phyloP scores from a whole-genome alignment of 2,329 filamentous ascomycete species.

The Hypomyces perniciosus region DNA sequence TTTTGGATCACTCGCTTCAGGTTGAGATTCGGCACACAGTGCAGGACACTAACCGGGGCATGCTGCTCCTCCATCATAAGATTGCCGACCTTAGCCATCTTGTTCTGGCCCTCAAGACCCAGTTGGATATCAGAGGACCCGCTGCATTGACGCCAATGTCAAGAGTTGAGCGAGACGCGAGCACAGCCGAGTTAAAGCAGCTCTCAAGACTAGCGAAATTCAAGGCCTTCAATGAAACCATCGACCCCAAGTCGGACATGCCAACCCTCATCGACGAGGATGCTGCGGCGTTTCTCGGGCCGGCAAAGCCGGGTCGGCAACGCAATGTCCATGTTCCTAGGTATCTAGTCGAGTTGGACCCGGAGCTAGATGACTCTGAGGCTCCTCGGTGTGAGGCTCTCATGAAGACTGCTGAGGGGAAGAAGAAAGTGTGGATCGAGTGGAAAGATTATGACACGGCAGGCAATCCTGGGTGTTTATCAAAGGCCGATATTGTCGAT shows the following conservation, averaged over 20 bases:
- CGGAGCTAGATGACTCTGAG: conserved; percentile 27
- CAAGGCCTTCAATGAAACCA: conserved; percentile 45
- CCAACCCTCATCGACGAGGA: conserved; percentile 29
- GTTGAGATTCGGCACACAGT: conserved; percentile 42
- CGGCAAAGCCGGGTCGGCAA: conserved; percentile 29
- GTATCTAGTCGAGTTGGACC: conserved; percentile 29
- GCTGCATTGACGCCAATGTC: conserved; percentile 25
- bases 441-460: conserved; percentile 43
- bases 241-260: conserved; percentile 30
- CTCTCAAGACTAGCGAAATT: conserved; percentile 42
- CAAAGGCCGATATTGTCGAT: conserved; percentile 37
- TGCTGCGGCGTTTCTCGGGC: conserved; percentile 33
- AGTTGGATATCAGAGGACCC: conserved; percentile 28
- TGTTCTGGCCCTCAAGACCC: conserved; percentile 40
- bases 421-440: conserved; percentile 41
- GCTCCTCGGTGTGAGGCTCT: conserved; percentile 35
- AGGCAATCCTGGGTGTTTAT: conserved; percentile 30
- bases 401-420: conserved; percentile 29
- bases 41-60: conserved; percentile 42
- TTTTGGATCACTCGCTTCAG: conserved; percentile 41
- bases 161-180: conserved; percentile 30
- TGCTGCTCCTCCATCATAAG: conserved; percentile 41
- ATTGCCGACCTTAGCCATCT: conserved; percentile 40
- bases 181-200: conserved; percentile 34
- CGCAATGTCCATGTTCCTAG: conserved; percentile 30